Base-by-base conservation (phyloP, 2,329 filamentous ascomycete species). In the Cladosporium sphaerospermum region DNA sequence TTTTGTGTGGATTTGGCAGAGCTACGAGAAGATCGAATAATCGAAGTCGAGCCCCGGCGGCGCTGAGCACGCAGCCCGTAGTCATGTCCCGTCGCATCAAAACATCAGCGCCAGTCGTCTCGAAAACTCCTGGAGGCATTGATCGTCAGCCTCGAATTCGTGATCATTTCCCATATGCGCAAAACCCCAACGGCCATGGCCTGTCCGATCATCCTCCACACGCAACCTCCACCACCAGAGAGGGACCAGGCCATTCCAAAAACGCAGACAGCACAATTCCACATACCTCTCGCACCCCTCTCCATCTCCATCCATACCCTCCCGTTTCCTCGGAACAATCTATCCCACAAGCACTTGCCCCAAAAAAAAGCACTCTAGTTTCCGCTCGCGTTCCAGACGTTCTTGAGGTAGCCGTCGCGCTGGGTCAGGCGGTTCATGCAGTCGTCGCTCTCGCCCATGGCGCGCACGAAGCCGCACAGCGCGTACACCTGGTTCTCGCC, bases 401-500 rank as follows among this genome's bases (percentile, higher is more conserved):
- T 88, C 89, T 97, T 97, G 75, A 99, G 75, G 77, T 95, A 88
- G 64, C 93, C 93, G 74, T 99, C 95, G 67, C 88, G 85, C 84
- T 99, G 93, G 65, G 91, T 82, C 71, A 99, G 82, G 71, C 93
- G 82, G 87, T 99, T 99, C 71, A 99, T 77, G 69, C 88, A 83
- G 79, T 99, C 93, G 75, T 99, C 93, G 75, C 85, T 86, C 88
- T 99, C 95, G 73, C 93, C 93, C 84, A 96, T 93, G 68, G 91
- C 89, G 68, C 93, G 87, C 70, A 99, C 89, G 80, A 97, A 99
- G 62, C 93, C 93, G 80, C 88, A 95, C 63, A 99, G 87, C 67
- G 93, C 92, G 75, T 96, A 99, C 73, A 89, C 85, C 78, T 96
- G 88, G 85, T 91, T 95, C 81, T 96, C 93, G 77, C 92, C 90